Evolutionary conservation across 2,329 filamentous ascomycete species (phyloP).

Genomic region (Colletotrichum scovillei): DNA sequence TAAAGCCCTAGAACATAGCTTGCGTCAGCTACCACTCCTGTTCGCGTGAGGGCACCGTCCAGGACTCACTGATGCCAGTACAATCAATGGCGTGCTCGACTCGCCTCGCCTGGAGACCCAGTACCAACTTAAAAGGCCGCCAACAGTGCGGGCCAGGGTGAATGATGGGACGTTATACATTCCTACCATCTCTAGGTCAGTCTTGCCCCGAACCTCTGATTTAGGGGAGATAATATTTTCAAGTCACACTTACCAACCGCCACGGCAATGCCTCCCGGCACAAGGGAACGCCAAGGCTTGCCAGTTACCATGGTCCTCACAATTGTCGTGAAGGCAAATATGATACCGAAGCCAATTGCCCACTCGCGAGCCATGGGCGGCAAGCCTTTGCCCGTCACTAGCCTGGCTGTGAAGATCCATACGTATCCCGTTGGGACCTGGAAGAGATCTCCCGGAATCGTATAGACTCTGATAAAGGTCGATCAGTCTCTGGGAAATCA

Average conservation of each 20-base stretch:
- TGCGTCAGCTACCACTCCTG: background rate
- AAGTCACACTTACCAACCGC: slow-evolving; percentile 74
- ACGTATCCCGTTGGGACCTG: slow-evolving; percentile 95
- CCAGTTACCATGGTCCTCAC: slow-evolving; percentile 70
- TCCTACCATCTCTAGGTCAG: slow-evolving; percentile 58
- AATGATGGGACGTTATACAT: slow-evolving; percentile 99
- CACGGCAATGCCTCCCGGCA: slow-evolving; percentile 95
- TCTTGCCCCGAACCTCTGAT: background rate
- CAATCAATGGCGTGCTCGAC: slow-evolving; percentile 81
- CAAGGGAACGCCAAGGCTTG: slow-evolving; percentile 75
- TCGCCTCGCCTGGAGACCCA: slow-evolving; percentile 68
- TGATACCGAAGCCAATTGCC: slow-evolving; percentile 76
- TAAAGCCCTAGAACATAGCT: slow-evolving; percentile 72
- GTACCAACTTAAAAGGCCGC: slow-evolving; percentile 80
- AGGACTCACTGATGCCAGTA: slow-evolving; percentile 77
- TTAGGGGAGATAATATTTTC: background rate
- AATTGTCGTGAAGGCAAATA: slow-evolving; percentile 80
- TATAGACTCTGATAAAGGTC: slow-evolving; percentile 72
- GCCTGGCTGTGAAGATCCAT: slow-evolving; percentile 95
- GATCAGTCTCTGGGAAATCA: background rate
- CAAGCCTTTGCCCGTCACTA: slow-evolving; percentile 91
- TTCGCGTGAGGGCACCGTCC: background rate
- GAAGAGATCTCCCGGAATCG: slow-evolving; percentile 88
- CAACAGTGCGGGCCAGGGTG: slow-evolving; percentile 86
- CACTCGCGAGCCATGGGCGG: slow-evolving; percentile 86